Evolutionary conservation across 2,329 filamentous ascomycete genomes (phyloP).

Genomic region (Claviceps lovelessii): DNA sequence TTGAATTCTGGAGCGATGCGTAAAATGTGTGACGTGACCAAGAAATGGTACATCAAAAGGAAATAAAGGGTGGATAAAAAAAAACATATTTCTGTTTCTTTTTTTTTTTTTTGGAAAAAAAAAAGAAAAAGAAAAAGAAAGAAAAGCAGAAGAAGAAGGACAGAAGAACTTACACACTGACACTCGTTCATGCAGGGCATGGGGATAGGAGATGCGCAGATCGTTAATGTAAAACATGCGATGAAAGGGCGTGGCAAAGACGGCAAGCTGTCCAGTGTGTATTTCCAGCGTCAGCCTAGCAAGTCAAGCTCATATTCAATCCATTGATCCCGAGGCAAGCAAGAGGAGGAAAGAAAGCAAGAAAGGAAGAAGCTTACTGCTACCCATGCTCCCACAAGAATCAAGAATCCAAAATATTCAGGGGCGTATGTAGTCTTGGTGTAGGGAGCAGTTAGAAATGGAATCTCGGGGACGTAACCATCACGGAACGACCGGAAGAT

Average conservation of each 20-base stretch:
- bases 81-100: no score
- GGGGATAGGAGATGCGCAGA: slow-evolving; percentile 69
- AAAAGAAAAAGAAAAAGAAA: neutral
- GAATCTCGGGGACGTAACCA: neutral
- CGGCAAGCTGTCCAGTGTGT: slow-evolving; percentile 12
- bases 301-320: neutral
- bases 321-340: neutral
- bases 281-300: slow-evolving; percentile 1
- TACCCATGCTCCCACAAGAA: slow-evolving; percentile 3
- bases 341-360: neutral
- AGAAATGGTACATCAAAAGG: neutral
- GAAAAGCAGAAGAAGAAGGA: no score
- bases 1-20: neutral
- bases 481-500: no score
- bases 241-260: slow-evolving; percentile 65
- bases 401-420: slow-evolving; percentile 5
- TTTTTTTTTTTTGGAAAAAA: neutral
- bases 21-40: neutral
- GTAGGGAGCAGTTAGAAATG: neutral
- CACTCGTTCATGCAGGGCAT: slow-evolving; percentile 73
- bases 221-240: slow-evolving; percentile 88
- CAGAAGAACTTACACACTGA: slow-evolving; percentile 45
- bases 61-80: neutral
- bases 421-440: slow-evolving; percentile 5
- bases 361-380: neutral